Evolutionary conservation across 805 yeast species (phyloP), one percentile per base, ranked within the genome.

Genomic region (Candida yuanshanica): DNA sequence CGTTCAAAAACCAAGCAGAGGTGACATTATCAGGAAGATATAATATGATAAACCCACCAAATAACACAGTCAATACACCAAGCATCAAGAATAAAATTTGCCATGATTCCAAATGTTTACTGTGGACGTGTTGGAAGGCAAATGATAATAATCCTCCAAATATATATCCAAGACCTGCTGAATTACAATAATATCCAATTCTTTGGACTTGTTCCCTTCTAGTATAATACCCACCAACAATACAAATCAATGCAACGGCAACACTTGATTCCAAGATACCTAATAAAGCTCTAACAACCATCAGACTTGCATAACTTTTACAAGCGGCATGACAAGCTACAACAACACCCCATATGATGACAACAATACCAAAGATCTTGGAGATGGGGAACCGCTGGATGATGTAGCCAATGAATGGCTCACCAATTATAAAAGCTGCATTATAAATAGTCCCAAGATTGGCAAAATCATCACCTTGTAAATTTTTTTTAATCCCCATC

Each of bases 191-290:
- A 36, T 63, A 65, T 4, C 79, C 79, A 46, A 74, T 73, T 49
- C 79, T 60, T 21, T 65, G 60, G 10, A 70, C 62, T 52, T 74
- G 80, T 48, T 75, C 79, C 5, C 66, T 54, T 41, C 67, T 67
- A 16, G 71, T 69, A 56, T 77, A 80, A 63, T 77, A 80, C 79
- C 75, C 75, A 16, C 80, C 73, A 36, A 76, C 72, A 37, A 79
- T 65, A 23, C 75, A 63, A 36, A 76, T 68, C 44, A 75, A 66
- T 0, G 77, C 74, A 4, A 77, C 76, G 2, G 78, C 74, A 38
- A 75, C 67, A 16, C 73, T 67, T 9, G 75, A 58, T 51, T 77
- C 81, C 45, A 74, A 71, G 11, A 69, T 47, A 4, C 82, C 82
- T 18, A 77, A 51, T 17, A 77, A 55, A 5, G 72, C 62, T 36